Evolutionary conservation across 2,329 filamentous ascomycete genomes (phyloP), one percentile per base, ranked within the genome.

Genomic region (Seiridium cupressi): DNA sequence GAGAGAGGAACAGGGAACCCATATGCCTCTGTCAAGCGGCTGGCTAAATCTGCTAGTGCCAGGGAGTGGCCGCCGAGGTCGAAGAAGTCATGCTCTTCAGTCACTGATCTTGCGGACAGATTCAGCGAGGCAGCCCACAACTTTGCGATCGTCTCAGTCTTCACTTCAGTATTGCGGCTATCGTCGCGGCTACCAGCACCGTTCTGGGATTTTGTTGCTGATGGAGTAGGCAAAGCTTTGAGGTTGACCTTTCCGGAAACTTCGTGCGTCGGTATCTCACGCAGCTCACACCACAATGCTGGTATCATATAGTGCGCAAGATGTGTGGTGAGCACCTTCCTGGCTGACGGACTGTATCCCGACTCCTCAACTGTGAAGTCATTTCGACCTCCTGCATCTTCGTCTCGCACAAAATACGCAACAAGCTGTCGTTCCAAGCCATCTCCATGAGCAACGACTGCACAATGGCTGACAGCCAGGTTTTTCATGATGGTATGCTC

Each of bases 291-390:
- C 91, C 91, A 94, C 3, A 93, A 73, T 1, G 89, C 82, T 0
- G 91, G 91, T 58, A 94, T 89, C 91, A 94, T 93, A 74, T 94
- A 94, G 63, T 91, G 89, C 1, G 91, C 91, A 36, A 94, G 81
- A 63, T 87, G 86, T 13, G 83, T 77, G 1, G 87, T 81, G 2
- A 94, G 80, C 13, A 83, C 82, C 59, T 86, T 84, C 51, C 91
- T 83, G 3, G 89, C 86, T 5, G 82, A 81, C 1, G 90, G 86
- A 65, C 90, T 92, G 72, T 90, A 88, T 4, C 89, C 90, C 35
- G 86, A 83, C 59, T 88, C 84, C 61, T 92, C 87, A 51, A 93
- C 85, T 51, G 89, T 83, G 3, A 91, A 79, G 3, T 78, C 74
- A 0, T 87, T 84, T 31, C 89, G 86, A 48, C 85, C 81, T 46